phyloP scores from a whole-genome alignment of 2,329 filamentous ascomycete species.

The Rhynchosporium graminicola region DNA sequence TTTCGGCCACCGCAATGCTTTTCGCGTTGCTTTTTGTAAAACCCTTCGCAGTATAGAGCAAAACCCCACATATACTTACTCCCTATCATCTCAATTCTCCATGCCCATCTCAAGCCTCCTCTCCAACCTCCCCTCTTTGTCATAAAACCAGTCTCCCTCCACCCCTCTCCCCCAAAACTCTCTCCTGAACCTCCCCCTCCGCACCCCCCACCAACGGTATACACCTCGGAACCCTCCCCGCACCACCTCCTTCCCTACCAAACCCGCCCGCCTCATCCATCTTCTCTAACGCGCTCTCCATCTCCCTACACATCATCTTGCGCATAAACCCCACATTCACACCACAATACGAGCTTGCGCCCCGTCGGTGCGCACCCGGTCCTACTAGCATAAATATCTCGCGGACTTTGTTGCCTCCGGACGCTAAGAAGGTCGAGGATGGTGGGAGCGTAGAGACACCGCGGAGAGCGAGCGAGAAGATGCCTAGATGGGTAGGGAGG shows the following conservation, averaged over 20 bases:
- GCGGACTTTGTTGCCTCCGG: constrained; percentile 1
- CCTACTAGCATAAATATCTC: constrained; percentile 14
- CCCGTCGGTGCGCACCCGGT: constrained; percentile 8
- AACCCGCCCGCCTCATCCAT: constrained; percentile 11
- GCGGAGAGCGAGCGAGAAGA: constrained; percentile 3
- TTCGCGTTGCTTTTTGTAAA: too few relatives aligned
- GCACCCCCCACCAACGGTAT: constrained; percentile 8
- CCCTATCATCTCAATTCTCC: too few relatives aligned
- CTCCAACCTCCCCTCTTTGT: not conserved
- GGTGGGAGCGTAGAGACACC: constrained; percentile 2
- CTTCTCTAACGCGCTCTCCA: constrained; percentile 11
- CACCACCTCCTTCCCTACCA: not conserved
- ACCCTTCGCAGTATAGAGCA: too few relatives aligned
- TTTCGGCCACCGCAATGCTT: too few relatives aligned
- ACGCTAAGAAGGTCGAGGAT: not conserved
- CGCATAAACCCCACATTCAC: constrained; percentile 10
- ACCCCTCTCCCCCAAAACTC: constrained; percentile 4
- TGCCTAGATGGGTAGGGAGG: not conserved
- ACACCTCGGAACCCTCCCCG: not conserved
- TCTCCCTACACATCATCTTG: constrained; percentile 10
- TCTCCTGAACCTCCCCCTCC: constrained; percentile 9
- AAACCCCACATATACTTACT: too few relatives aligned
- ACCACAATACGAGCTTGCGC: constrained; percentile 12
- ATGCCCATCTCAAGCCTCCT: too few relatives aligned
- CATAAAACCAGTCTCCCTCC: not conserved